phyloP scores from a whole-genome alignment of 2,329 filamentous ascomycete genomes.

The Onygenales sp. region DNA sequence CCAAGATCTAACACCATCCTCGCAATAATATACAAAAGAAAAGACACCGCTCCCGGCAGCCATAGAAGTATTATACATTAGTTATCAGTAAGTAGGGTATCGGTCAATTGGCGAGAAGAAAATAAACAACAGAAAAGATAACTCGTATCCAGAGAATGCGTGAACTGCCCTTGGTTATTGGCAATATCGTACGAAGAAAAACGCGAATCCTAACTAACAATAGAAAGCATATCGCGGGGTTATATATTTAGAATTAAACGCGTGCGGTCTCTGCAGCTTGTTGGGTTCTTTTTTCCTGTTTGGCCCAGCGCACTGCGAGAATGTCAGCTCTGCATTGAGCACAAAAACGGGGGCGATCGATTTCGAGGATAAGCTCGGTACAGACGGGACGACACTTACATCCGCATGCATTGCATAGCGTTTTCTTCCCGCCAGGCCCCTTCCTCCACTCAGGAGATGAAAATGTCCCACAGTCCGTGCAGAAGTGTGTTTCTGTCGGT shows the following conservation, averaged over 20 bases:
- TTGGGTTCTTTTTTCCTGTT: conserved; percentile 66
- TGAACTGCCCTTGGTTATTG: no score
- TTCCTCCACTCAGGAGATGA: conserved; percentile 96
- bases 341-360: not conserved
- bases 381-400: conserved; percentile 37
- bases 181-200: no score
- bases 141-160: no score
- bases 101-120: no score
- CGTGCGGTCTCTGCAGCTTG: conserved; percentile 5
- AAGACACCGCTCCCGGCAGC: no score
- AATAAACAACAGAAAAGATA: no score
- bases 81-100: no score
- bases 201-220: not conserved
- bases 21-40: no score
- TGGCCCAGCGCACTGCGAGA: conserved; percentile 46
- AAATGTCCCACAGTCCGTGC: conserved; percentile 87
- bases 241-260: not conserved
- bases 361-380: conserved; percentile 1
- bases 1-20: no score
- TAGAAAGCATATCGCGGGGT: not conserved
- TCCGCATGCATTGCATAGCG: conserved; percentile 92
- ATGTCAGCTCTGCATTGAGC: conserved; percentile 3
- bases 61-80: no score
- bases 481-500: conserved; percentile 76
- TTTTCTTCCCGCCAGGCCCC: conserved; percentile 85